Conservation (phyloP, 2,329 filamentous ascomycete genomes). For the Venturiaceae sp. region DNA sequence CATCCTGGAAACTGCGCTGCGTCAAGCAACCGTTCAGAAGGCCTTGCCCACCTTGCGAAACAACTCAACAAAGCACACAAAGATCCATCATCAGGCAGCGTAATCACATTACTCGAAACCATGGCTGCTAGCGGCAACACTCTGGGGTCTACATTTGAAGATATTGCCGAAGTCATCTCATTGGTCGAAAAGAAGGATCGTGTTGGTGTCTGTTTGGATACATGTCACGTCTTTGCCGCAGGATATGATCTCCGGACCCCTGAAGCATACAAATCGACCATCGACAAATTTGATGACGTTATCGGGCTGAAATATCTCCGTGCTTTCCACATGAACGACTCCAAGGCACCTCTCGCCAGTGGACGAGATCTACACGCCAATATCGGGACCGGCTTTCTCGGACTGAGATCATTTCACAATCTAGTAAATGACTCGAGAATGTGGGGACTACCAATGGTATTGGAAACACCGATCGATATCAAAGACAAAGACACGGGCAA, state of each 20-base stretch:
- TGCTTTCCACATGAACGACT: conserved; percentile 90
- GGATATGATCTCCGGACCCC: conserved; percentile 82
- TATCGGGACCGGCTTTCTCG: conserved; percentile 90
- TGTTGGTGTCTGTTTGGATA: conserved; percentile 92
- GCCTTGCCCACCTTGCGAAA: conserved; percentile 67
- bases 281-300: conserved; percentile 64
- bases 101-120: conserved; percentile 83
- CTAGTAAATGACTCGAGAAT: conserved; percentile 76
- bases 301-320: conserved; percentile 73
- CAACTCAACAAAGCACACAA: conserved; percentile 76
- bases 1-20: conserved; percentile 76
- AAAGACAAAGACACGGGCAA: conserved; percentile 46
- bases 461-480: conserved; percentile 89
- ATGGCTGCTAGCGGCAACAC: conserved; percentile 90
- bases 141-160: conserved; percentile 75
- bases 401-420: conserved; percentile 81
- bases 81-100: conserved; percentile 53
- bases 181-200: conserved; percentile 70
- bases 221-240: conserved; percentile 90
- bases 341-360: conserved; percentile 76
- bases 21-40: conserved; percentile 54
- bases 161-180: conserved; percentile 75
- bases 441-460: conserved; percentile 73
- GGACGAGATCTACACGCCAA: conserved; percentile 89
- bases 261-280: conserved; percentile 60